phyloP scores from a whole-genome alignment of 2,329 filamentous ascomycete species.

The Canariomyces notabilis region DNA sequence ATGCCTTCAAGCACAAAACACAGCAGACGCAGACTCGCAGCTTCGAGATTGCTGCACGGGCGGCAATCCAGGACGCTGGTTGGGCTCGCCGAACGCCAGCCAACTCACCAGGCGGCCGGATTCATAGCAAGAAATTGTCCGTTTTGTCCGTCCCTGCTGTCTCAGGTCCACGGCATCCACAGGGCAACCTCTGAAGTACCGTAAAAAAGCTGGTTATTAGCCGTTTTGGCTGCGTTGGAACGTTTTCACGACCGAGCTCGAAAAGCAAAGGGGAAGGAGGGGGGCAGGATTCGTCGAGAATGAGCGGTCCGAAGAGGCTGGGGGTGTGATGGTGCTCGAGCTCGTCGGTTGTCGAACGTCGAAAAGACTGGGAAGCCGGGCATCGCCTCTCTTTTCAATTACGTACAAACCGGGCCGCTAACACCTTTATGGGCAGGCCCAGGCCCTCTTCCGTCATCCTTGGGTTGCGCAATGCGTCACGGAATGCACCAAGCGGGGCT shows the following conservation, averaged over 20 bases:
- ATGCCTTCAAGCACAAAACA: too few relatives aligned
- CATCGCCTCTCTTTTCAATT: conserved; percentile 26
- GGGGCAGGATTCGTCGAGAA: conserved; percentile 1
- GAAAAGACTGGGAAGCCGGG: conserved; percentile 4
- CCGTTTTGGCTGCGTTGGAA: background rate
- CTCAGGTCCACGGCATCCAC: background rate
- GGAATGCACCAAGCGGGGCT: conserved; percentile 1
- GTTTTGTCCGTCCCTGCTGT: background rate
- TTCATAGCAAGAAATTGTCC: background rate
- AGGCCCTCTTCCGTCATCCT: conserved; percentile 16
- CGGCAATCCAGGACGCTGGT: conserved; percentile 4
- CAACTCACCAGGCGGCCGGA: conserved; percentile 1
- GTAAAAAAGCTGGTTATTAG: too few relatives aligned
- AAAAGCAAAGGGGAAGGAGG: background rate
- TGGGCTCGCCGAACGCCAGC: conserved; percentile 1
- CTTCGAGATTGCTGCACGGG: conserved; percentile 8
- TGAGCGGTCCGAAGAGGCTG: background rate
- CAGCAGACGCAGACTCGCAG: background rate
- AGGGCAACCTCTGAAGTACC: background rate
- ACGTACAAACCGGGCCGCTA: conserved; percentile 29
- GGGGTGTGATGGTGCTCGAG: conserved; percentile 4
- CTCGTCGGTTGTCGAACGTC: conserved; percentile 3
- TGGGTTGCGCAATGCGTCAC: conserved; percentile 18
- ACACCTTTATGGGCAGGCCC: conserved; percentile 17
- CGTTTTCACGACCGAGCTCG: background rate